phyloP scores from a whole-genome alignment of 768 basidiomycete species.

The Trametes cubensis region DNA sequence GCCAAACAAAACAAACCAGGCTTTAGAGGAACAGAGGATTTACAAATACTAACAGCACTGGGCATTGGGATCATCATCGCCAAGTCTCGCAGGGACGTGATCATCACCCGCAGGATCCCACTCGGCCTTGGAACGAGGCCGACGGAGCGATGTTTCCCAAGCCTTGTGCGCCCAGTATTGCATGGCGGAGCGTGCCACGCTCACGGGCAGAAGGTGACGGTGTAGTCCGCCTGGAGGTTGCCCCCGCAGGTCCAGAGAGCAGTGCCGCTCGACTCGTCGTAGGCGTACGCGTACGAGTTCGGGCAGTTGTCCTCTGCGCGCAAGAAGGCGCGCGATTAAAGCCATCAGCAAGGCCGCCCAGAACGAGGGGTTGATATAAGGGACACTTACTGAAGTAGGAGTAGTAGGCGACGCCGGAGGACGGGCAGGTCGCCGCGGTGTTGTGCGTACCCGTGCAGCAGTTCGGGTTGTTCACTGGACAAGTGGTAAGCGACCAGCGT shows the following conservation, averaged over 20 bases:
- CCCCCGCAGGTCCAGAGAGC: constrained; percentile 50
- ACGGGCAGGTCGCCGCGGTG: constrained; percentile 58
- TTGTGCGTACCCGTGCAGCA: constrained; percentile 62
- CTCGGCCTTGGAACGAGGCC: too few relatives aligned
- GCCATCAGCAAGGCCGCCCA: too few relatives aligned
- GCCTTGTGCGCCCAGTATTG: too few relatives aligned
- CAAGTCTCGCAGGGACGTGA: too few relatives aligned
- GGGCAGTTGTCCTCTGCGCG: constrained; percentile 42
- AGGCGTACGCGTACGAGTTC: constrained; percentile 55
- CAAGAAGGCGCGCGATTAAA: not conserved
- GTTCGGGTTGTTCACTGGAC: constrained; percentile 54
- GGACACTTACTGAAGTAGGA: constrained; percentile 51
- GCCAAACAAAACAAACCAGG: too few relatives aligned
- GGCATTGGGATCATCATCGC: too few relatives aligned
- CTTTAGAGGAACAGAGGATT: too few relatives aligned
- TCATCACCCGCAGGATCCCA: too few relatives aligned
- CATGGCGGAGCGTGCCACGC: too few relatives aligned
- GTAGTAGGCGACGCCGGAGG: constrained; percentile 46
- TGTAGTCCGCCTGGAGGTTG: constrained; percentile 42
- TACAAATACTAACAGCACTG: too few relatives aligned
- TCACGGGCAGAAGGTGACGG: constrained; percentile 48
- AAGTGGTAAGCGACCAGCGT: not conserved
- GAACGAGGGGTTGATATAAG: too few relatives aligned
- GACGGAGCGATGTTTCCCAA: too few relatives aligned
- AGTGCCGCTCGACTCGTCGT: constrained; percentile 48